Percentiles rank a stretch among this genome's conserved stretches.
Evolutionary conservation across 768 basidiomycete genomes (phyloP).

Genomic region (Sarcodon aspratus): DNA sequence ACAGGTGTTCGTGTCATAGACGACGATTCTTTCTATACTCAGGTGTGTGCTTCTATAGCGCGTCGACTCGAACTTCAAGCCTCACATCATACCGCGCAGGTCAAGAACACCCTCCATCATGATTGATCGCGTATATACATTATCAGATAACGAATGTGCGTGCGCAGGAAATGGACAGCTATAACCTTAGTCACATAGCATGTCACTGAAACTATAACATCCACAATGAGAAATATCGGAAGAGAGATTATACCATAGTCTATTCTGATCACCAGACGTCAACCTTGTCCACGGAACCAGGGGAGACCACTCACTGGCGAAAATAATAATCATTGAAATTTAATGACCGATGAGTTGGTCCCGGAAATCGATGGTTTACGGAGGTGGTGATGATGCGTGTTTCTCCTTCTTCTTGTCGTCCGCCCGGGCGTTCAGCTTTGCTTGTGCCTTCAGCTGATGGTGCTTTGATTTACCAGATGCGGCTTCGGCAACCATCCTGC

Average conservation of each 20-base stretch:
- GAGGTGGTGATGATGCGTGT: background rate
- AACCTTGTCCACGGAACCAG: too few species aligned
- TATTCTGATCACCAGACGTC: too few species aligned
- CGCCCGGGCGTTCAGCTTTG: background rate
- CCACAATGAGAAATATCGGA: too few species aligned
- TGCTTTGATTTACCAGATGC: constrained; percentile 64
- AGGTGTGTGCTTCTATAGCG: constrained; percentile 27
- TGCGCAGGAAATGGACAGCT: too few species aligned
- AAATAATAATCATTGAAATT: too few species aligned
- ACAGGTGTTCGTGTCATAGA: constrained; percentile 48
- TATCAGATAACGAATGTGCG: too few species aligned
- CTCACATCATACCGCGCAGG: background rate
- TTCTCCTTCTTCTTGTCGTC: background rate
- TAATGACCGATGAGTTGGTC: too few species aligned
- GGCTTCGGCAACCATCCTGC: constrained; percentile 80
- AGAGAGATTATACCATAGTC: too few species aligned
- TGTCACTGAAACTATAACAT: too few species aligned
- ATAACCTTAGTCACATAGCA: too few species aligned
- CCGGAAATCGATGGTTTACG: background rate
- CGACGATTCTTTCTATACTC: constrained; percentile 42
- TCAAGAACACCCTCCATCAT: background rate
- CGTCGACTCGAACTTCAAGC: background rate
- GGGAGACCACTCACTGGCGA: too few species aligned
- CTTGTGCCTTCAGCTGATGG: constrained; percentile 18
- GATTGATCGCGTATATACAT: background rate